A percentile compares a stretch with the other conserved stretches of the same genome.
These are phyloP conservation scores for Ganoderma boninense DNA, from an alignment of 1,284 basidiomycete genomes.

Conservation along the genomic window DNA sequence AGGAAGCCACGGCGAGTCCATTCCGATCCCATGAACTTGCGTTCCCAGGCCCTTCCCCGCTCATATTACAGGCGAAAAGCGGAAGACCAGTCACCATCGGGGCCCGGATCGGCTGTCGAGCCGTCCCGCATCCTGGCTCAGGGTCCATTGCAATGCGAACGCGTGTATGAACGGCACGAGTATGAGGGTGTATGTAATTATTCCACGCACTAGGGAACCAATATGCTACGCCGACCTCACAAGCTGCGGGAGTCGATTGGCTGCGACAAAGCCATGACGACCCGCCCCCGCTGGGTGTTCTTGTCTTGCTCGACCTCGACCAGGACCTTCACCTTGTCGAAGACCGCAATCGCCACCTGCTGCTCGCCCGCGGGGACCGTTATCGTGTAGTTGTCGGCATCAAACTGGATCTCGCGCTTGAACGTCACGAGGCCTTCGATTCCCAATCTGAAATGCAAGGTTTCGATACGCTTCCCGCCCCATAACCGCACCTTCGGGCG, in stretches of 20 bases:
- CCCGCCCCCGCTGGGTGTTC: conserved; percentile 93
- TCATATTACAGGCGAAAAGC: conserved; percentile 29
- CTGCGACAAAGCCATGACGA: conserved; percentile 87
- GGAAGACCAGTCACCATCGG: conserved; percentile 24
- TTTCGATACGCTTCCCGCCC: conserved; percentile 22
- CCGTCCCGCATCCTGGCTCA: conserved; percentile 25
- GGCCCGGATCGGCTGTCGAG: conserved; percentile 22
- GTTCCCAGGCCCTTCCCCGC: conserved; percentile 23
- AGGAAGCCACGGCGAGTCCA: conserved; percentile 21
- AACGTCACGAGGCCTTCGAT: conserved; percentile 95
- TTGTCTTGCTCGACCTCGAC: conserved; percentile 95
- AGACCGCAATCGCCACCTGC: conserved; percentile 80
- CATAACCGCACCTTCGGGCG: conserved; percentile 17
- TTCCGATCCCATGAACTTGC: conserved; percentile 19
- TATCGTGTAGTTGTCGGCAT: conserved; percentile 91
- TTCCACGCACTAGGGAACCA: conserved; percentile 30
- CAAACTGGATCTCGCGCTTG: conserved; percentile 88
- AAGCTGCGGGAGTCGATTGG: conserved; percentile 68
- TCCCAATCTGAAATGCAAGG: conserved; percentile 70
- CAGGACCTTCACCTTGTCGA: conserved; percentile 91
- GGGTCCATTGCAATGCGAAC: conserved; percentile 22
- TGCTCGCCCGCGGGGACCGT: conserved; percentile 64
- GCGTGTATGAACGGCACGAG: conserved; percentile 27
- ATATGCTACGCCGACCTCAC: conserved; percentile 38
- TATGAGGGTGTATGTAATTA: conserved; percentile 23